phyloP scores from a whole-genome alignment of 441 rosid species.

The Geranium incanum region DNA sequence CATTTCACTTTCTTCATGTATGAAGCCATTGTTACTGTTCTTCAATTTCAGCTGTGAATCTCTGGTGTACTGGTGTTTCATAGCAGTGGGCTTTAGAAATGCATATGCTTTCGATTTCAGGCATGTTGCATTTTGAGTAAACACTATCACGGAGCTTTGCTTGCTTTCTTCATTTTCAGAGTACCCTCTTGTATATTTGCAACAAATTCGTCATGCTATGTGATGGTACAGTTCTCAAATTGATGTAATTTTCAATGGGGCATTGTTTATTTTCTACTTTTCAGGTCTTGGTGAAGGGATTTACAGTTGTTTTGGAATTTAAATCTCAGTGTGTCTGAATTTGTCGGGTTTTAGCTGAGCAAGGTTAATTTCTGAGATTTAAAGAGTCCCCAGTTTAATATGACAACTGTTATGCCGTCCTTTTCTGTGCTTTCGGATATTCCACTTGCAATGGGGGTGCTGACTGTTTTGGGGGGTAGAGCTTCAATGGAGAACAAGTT shows the following conservation, averaged over 20 bases:
- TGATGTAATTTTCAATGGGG: not conserved
- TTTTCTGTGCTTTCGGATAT: slow-evolving; percentile 43
- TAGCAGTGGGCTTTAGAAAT: not conserved
- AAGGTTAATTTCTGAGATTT: slow-evolving; percentile 8
- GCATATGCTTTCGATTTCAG: not conserved
- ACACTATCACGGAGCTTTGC: not conserved
- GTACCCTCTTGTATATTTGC: not conserved
- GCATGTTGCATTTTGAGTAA: not conserved
- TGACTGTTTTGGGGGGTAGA: slow-evolving; percentile 60
- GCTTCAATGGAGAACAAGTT: slow-evolving; percentile 37
- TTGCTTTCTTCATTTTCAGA: not conserved
- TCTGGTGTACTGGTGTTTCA: not conserved
- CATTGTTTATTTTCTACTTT: slow-evolving; percentile 3
- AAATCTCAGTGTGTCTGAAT: slow-evolving; percentile 17
- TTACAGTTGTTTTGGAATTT: slow-evolving; percentile 12
- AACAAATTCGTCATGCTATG: not conserved
- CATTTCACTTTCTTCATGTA: not conserved
- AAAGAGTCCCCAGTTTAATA: slow-evolving; percentile 12
- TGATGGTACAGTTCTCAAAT: not conserved
- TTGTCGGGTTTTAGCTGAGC: slow-evolving; percentile 5
- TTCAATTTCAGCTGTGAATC: not conserved
- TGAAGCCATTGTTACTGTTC: not conserved
- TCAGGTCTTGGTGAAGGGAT: slow-evolving; percentile 28
- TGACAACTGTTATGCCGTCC: slow-evolving; percentile 32
- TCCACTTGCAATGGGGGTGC: slow-evolving; percentile 37